phyloP scores from a whole-genome alignment of 352 stramenopile species.

The Globisporangium orthogonon region DNA sequence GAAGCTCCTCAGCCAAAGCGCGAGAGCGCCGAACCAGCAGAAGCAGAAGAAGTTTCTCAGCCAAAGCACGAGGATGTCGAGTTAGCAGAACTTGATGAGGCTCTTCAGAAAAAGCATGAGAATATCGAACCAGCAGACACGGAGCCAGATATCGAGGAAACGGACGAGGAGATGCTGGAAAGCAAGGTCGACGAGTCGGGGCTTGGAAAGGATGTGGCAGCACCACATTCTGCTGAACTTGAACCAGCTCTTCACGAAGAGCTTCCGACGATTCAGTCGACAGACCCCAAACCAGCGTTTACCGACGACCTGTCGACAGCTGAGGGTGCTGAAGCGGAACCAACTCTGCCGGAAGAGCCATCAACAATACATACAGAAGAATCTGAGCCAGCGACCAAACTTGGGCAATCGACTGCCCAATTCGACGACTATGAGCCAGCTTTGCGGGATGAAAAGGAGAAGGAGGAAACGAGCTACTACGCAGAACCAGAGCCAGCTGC shows the following conservation, averaged over 20 bases:
- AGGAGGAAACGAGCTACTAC: slow-evolving; percentile 24
- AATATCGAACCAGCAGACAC: neutral
- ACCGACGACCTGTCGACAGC: neutral
- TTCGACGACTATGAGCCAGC: neutral
- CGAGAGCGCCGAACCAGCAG: neutral
- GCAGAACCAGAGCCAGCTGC: slow-evolving; percentile 1
- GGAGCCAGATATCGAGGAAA: neutral
- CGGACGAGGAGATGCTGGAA: neutral
- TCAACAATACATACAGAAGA: neutral
- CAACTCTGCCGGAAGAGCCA: neutral
- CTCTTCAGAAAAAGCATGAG: neutral
- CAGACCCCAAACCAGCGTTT: neutral
- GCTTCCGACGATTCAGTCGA: neutral
- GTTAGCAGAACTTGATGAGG: neutral
- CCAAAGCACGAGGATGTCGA: neutral
- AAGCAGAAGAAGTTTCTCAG: neutral
- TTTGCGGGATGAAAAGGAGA: slow-evolving; percentile 23
- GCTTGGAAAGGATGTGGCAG: neutral
- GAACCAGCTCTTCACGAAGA: neutral
- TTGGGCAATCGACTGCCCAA: neutral
- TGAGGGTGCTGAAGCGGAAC: neutral
- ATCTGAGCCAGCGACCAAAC: neutral
- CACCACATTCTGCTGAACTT: neutral
- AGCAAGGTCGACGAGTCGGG: neutral
- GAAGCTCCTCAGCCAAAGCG: neutral